phyloP scores from a whole-genome alignment of 2,329 filamentous ascomycete species.

The Alternaria metachromatica region DNA sequence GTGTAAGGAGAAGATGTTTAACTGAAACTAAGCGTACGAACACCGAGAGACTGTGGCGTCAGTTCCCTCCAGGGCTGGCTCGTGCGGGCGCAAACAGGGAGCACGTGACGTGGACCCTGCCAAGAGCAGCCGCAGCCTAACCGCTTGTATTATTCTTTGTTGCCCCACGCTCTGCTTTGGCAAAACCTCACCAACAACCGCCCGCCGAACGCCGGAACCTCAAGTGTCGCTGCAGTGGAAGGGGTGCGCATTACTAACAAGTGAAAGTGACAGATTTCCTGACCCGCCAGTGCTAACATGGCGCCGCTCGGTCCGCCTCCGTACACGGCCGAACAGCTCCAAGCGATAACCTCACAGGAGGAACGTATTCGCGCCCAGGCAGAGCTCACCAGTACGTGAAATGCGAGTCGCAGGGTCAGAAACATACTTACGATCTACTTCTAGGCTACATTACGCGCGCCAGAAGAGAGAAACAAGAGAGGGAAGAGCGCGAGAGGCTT shows the following conservation, averaged over 20 bases:
- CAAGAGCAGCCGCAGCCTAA: constrained; percentile 1
- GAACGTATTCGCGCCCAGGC: constrained; percentile 30
- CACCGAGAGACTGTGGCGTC: neutral
- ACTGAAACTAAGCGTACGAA: neutral
- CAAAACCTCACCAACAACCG: neutral
- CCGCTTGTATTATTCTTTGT: constrained; percentile 10
- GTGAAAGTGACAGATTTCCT: neutral
- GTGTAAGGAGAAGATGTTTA: neutral
- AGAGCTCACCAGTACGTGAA: constrained; percentile 37
- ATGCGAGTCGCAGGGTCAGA: constrained; percentile 4
- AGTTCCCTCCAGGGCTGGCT: neutral
- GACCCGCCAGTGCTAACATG: constrained; percentile 17
- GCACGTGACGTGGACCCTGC: constrained; percentile 12
- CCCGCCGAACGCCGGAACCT: neutral
- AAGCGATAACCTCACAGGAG: constrained; percentile 28
- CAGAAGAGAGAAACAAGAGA: constrained; percentile 28
- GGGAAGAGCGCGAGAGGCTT: constrained; percentile 17
- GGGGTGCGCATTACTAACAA: constrained; percentile 5
- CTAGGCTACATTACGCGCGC: constrained; percentile 29
- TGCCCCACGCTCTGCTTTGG: constrained; percentile 9
- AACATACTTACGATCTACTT: constrained; percentile 14
- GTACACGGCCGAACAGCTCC: constrained; percentile 33
- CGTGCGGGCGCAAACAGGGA: neutral
- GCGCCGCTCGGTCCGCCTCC: constrained; percentile 33
- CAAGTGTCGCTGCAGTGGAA: neutral